These are phyloP conservation scores for Aspergillus coremiiformis DNA, from an alignment of 495 filamentous ascomycete species.

Conservation along the genomic window DNA sequence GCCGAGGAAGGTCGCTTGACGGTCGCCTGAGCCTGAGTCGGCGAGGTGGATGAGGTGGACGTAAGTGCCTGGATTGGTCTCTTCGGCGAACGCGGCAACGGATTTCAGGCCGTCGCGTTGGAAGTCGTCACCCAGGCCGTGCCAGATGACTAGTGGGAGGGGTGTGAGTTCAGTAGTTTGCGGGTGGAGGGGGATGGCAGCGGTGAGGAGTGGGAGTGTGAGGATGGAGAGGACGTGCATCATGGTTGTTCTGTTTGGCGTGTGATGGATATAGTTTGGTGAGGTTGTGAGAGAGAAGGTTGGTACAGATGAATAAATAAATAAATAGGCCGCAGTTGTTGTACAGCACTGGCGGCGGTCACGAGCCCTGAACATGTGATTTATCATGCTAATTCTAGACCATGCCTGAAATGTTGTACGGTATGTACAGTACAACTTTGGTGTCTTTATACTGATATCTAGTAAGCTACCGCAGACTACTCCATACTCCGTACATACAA, in stretches of 20 bases:
- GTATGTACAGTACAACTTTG: not conserved
- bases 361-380: not conserved
- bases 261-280: not conserved
- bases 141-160: constrained; percentile 88
- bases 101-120: constrained; percentile 61
- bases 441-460: not conserved
- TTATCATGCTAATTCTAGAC: too few relatives aligned
- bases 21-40: constrained; percentile 58
- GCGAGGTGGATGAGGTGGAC: constrained; percentile 74
- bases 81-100: constrained; percentile 60
- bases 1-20: constrained; percentile 80
- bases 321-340: not conserved
- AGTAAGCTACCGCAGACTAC: not conserved
- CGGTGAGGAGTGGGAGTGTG: constrained; percentile 8
- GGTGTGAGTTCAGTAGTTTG: constrained; percentile 33
- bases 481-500: constrained; percentile 13
- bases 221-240: constrained; percentile 11
- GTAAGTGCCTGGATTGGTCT: constrained; percentile 72
- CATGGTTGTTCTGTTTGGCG: not conserved
- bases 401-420: too few relatives aligned
- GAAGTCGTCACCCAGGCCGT: constrained; percentile 69
- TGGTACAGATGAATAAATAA: not conserved
- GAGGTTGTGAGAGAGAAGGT: not conserved
- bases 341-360: not conserved
- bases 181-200: constrained; percentile 15